These are phyloP conservation scores for Bathelium albidoporum DNA, from an alignment of 495 filamentous ascomycete genomes.

Conservation along the genomic window DNA sequence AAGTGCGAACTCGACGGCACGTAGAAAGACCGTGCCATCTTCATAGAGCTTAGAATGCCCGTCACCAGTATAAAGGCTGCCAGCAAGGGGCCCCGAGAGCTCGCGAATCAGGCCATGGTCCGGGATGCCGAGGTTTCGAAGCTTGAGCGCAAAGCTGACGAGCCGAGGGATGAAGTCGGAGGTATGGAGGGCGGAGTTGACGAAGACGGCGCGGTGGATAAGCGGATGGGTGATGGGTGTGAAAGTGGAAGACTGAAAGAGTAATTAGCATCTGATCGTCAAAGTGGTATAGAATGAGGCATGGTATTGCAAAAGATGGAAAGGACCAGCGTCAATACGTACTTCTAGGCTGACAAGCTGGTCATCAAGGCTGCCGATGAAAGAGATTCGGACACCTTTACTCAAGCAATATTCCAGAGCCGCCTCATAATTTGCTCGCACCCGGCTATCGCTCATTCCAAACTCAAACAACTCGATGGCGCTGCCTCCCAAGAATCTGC, in stretches of 20 bases:
- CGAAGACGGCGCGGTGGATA: slow-evolving; percentile 86
- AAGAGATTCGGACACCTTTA: slow-evolving; percentile 73
- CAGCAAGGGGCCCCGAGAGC: slow-evolving; percentile 76
- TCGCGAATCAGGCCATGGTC: slow-evolving; percentile 93
- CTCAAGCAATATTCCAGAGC: slow-evolving; percentile 60
- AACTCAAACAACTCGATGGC: slow-evolving; percentile 93
- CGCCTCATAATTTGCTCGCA: slow-evolving; percentile 71
- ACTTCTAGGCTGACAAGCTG: slow-evolving; percentile 88
- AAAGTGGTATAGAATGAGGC: slow-evolving; percentile 14
- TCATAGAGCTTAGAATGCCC: slow-evolving; percentile 92
- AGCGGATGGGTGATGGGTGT: slow-evolving; percentile 77
- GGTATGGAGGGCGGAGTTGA: slow-evolving; percentile 85
- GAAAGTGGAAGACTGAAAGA: slow-evolving; percentile 68
- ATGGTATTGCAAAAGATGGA: not conserved
- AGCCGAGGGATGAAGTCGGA: slow-evolving; percentile 89
- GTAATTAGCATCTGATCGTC: not conserved
- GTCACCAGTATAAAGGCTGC: slow-evolving; percentile 82
- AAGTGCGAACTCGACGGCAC: slow-evolving; percentile 75
- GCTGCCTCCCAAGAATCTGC: slow-evolving; percentile 71
- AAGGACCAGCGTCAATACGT: slow-evolving; percentile 10
- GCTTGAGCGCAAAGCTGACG: slow-evolving; percentile 83
- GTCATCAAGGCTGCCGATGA: slow-evolving; percentile 89
- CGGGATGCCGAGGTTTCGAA: slow-evolving; percentile 81
- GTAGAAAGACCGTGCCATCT: slow-evolving; percentile 75
- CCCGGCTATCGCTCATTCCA: slow-evolving; percentile 61